Percentiles rank a stretch among this genome's conserved stretches.
phyloP scores from a whole-genome alignment of 2,329 filamentous ascomycete genomes.

The Fusarium circinatum region DNA sequence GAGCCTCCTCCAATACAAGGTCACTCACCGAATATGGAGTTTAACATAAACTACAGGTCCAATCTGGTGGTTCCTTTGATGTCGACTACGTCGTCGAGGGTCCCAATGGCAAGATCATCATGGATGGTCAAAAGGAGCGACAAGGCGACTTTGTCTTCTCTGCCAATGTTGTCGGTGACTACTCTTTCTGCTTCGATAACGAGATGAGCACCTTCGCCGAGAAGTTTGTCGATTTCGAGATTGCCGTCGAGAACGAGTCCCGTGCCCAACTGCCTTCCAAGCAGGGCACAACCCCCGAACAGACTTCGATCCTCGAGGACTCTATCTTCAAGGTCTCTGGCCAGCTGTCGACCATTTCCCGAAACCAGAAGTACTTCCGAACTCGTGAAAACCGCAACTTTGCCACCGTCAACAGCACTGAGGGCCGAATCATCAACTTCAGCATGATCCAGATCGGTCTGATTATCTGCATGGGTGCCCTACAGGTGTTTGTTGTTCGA shows the following conservation, averaged over 20 bases:
- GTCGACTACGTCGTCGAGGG: constrained; percentile 91
- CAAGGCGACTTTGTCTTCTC: constrained; percentile 99
- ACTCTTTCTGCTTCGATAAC: constrained; percentile 98
- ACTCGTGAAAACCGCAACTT: constrained; percentile 99
- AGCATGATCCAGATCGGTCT: constrained; percentile 91
- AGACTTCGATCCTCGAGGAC: constrained; percentile 89
- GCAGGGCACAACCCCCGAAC: constrained; percentile 87
- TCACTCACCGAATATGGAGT: neutral
- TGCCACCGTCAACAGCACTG: constrained; percentile 95
- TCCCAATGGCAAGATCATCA: constrained; percentile 81
- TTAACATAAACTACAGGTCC: constrained; percentile 69
- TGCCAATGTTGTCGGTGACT: constrained; percentile 86
- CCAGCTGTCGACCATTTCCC: constrained; percentile 90
- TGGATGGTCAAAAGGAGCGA: constrained; percentile 89
- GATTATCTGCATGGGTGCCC: constrained; percentile 92
- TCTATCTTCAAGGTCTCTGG: constrained; percentile 94
- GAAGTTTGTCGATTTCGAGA: constrained; percentile 98
- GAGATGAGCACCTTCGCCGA: constrained; percentile 98
- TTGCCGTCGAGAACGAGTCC: constrained; percentile 91
- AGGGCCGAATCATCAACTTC: constrained; percentile 96
- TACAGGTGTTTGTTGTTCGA: constrained; percentile 96
- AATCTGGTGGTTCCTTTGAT: constrained; percentile 98
- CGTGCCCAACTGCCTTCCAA: constrained; percentile 86
- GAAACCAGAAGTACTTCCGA: constrained; percentile 99
- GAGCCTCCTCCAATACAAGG: constrained; percentile 50